phyloP scores from a whole-genome alignment of 2,329 filamentous ascomycete genomes.

The Cytospora chrysosperma region DNA sequence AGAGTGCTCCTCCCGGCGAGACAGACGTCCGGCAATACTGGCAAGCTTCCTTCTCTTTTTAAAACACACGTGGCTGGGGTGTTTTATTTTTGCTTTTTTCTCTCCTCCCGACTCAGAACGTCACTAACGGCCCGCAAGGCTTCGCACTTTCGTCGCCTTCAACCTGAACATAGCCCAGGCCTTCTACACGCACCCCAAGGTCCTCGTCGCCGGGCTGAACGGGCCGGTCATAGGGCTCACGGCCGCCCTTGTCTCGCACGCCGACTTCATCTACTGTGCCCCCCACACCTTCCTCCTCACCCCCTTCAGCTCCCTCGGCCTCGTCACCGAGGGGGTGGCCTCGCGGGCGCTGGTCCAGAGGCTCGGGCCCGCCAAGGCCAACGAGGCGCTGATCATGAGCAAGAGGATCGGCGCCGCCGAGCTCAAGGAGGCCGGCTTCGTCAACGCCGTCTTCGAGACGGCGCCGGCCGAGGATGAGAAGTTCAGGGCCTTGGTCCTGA shows the following conservation, averaged over 20 bases:
- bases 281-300: conserved; percentile 84
- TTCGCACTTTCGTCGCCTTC: conserved; percentile 73
- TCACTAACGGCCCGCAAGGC: conserved; percentile 26
- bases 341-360: conserved; percentile 76
- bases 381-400: conserved; percentile 91
- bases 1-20: conserved; percentile 39
- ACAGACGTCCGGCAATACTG: conserved; percentile 50
- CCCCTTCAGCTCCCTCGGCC: conserved; percentile 84
- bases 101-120: too few species aligned
- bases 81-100: too few species aligned
- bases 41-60: conserved; percentile 22
- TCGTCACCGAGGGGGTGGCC: conserved; percentile 86
- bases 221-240: conserved; percentile 87
- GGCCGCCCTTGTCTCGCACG: conserved; percentile 77
- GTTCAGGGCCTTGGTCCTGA: conserved; percentile 70
- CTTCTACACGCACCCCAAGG: conserved; percentile 92
- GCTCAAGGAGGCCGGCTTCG: conserved; percentile 73
- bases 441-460: conserved; percentile 73
- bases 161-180: conserved; percentile 88
- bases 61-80: too few species aligned
- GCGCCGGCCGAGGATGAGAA: conserved; percentile 61
- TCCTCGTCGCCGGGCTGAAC: conserved; percentile 88
- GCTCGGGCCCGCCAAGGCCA: conserved; percentile 77
- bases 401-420: conserved; percentile 72
- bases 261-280: conserved; percentile 88